Conservation (phyloP, 441 rosid genomes). For the Populus hybrid region DNA sequence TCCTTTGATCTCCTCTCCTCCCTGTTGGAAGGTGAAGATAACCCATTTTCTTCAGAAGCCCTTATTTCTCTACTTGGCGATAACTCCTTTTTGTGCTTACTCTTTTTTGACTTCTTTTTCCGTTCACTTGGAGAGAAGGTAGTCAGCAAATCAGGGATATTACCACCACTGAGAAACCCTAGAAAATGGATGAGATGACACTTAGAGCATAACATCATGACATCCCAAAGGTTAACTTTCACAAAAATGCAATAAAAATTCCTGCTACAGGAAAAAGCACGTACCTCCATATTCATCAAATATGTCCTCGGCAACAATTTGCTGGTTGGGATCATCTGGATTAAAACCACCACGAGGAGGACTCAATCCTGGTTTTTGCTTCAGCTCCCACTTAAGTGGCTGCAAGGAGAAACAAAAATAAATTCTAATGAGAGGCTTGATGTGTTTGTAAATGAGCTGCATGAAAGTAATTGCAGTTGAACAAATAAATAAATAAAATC, state of each 20-base stretch:
- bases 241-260: background rate
- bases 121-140: constrained; percentile 42
- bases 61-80: constrained; percentile 29
- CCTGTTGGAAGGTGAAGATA: constrained; percentile 37
- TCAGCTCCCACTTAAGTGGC: constrained; percentile 97
- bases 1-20: constrained; percentile 42
- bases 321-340: constrained; percentile 90
- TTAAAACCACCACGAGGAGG: constrained; percentile 97
- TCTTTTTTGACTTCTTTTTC: constrained; percentile 44
- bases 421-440: constrained; percentile 2
- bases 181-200: constrained; percentile 17
- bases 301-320: constrained; percentile 93
- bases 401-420: constrained; percentile 24
- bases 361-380: constrained; percentile 91
- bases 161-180: constrained; percentile 75
- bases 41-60: constrained; percentile 28
- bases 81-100: constrained; percentile 41
- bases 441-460: background rate
- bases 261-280: constrained; percentile 2
- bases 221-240: background rate
- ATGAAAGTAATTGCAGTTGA: background rate
- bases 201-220: constrained; percentile 4
- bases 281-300: constrained; percentile 96
- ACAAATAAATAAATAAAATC: background rate
- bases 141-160: constrained; percentile 61